These are phyloP conservation scores for Casaregolazyma lundiana DNA, from an alignment of 1,139 yeast species.

Conservation along the genomic window DNA sequence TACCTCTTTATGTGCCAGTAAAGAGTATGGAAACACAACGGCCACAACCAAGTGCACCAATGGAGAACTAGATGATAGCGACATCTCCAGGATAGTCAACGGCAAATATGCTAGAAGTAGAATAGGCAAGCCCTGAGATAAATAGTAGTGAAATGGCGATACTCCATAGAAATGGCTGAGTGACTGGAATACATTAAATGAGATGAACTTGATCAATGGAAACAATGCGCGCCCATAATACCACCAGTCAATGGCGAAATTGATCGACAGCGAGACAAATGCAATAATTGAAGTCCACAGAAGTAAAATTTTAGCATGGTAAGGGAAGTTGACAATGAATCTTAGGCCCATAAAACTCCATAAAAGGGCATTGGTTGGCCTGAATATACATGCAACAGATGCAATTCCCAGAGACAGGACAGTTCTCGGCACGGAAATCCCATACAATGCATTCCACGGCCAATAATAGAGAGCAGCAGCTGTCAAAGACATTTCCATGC, in stretches of 20 bases:
- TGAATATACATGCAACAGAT: constrained; percentile 41
- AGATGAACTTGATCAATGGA: constrained; percentile 65
- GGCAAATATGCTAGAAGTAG: constrained; percentile 66
- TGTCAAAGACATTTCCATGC: constrained; percentile 71
- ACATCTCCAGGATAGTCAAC: constrained; percentile 44
- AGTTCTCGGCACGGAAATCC: constrained; percentile 10
- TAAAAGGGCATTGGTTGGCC: constrained; percentile 78
- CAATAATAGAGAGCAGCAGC: constrained; percentile 66
- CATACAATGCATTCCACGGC: constrained; percentile 49
- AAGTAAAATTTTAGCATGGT: constrained; percentile 18
- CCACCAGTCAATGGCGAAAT: constrained; percentile 47
- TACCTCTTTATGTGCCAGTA: constrained; percentile 80
- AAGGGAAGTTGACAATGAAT: constrained; percentile 25
- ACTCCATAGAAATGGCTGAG: constrained; percentile 81
- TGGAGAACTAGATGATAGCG: constrained; percentile 22
- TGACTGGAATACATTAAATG: constrained; percentile 69
- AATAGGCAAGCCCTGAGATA: constrained; percentile 77
- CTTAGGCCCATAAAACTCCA: constrained; percentile 62
- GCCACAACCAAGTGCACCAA: constrained; percentile 33
- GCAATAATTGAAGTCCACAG: constrained; percentile 25
- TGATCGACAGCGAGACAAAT: constrained; percentile 32
- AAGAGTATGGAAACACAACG: constrained; percentile 53
- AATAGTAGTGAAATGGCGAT: constrained; percentile 81
- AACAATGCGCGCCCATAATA: constrained; percentile 57
- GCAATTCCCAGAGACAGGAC: constrained; percentile 25